Percentiles rank a stretch among this genome's conserved stretches.
phyloP scores from a whole-genome alignment of 768 basidiomycete genomes.

The Dacryopinax spathularia region DNA sequence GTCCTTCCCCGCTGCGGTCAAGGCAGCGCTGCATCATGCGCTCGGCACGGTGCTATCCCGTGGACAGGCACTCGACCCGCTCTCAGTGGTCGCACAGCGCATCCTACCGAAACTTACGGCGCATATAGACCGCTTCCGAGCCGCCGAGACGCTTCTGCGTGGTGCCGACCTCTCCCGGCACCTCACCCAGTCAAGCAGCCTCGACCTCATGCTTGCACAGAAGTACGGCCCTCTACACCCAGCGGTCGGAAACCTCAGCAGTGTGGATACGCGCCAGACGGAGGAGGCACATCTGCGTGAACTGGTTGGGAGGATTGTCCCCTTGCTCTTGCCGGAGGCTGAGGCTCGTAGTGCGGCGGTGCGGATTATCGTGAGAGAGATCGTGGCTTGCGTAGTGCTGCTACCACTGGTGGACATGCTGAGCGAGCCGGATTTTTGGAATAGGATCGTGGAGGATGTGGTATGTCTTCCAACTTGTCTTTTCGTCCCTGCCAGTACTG shows the following conservation, averaged over 20 bases:
- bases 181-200: constrained; percentile 77
- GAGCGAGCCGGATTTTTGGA: constrained; percentile 95
- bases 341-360: constrained; percentile 60
- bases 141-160: constrained; percentile 73
- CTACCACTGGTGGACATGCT: constrained; percentile 86
- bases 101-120: constrained; percentile 79
- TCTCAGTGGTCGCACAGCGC: constrained; percentile 45
- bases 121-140: constrained; percentile 80
- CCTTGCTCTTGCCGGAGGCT: constrained; percentile 56
- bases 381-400: constrained; percentile 65
- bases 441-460: constrained; percentile 78
- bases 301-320: constrained; percentile 57
- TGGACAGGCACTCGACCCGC: not conserved
- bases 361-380: constrained; percentile 61
- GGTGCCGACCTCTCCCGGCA: constrained; percentile 69
- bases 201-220: constrained; percentile 73
- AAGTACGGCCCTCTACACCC: constrained; percentile 70
- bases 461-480: constrained; percentile 34
- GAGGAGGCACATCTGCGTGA: constrained; percentile 73
- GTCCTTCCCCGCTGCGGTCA: constrained; percentile 77
- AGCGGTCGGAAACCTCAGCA: constrained; percentile 76
- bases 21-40: constrained; percentile 53
- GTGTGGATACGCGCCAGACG: constrained; percentile 75
- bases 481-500: constrained; percentile 1
- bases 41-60: constrained; percentile 45